These are phyloP conservation scores for Euphorbia neoarborescens DNA, from an alignment of 441 rosid genomes.

Conservation along the genomic window DNA sequence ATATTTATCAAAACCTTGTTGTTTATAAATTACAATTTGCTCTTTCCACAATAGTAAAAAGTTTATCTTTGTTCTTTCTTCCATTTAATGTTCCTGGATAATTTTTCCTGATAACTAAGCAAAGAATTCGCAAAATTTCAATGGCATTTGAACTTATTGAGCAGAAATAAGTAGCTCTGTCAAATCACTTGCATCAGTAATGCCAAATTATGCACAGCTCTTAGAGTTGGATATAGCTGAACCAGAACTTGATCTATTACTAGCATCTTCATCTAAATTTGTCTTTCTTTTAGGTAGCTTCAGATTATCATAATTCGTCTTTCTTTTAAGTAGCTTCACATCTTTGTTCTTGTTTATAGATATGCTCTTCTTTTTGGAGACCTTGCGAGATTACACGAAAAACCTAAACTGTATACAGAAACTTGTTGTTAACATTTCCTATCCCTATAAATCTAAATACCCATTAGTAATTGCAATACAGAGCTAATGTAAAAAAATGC, in stretches of 20 bases:
- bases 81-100: background rate
- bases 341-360: constrained; percentile 66
- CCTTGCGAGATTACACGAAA: too few species aligned
- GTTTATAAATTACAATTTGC: too few species aligned
- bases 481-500: too few species aligned
- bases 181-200: constrained; percentile 76
- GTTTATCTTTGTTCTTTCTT: background rate
- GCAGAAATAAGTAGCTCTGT: constrained; percentile 34
- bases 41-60: background rate
- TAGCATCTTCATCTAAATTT: constrained; percentile 68
- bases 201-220: constrained; percentile 79
- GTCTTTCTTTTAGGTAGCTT: too few species aligned
- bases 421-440: too few species aligned
- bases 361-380: constrained; percentile 53
- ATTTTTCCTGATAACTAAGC: background rate
- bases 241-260: constrained; percentile 93
- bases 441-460: too few species aligned
- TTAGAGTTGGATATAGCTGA: constrained; percentile 94
- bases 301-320: constrained; percentile 45
- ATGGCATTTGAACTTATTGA: background rate
- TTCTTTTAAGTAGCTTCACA: constrained; percentile 57
- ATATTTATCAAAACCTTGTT: background rate
- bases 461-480: too few species aligned
- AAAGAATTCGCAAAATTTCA: background rate
- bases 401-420: too few species aligned